Conservation (phyloP, 2,329 filamentous ascomycete species). For the Cytospora piceicola region DNA sequence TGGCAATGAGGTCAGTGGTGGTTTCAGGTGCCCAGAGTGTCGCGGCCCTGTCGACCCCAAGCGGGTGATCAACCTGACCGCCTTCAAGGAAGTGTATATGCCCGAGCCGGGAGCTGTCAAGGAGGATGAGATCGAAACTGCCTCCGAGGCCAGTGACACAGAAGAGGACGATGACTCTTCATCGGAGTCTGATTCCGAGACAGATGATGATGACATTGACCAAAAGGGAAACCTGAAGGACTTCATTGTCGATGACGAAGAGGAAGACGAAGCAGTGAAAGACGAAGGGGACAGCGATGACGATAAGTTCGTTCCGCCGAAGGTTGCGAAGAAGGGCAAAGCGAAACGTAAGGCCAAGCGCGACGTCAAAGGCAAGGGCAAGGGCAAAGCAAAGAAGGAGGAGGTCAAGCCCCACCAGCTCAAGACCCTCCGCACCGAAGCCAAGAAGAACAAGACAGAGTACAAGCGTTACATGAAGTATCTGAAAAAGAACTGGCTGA, state of each 20-base stretch:
- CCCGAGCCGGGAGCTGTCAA: conserved; percentile 48
- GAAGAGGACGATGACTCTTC: conserved; percentile 31
- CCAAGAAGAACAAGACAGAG: conserved; percentile 64
- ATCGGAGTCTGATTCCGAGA: conserved; percentile 38
- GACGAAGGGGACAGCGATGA: conserved; percentile 31
- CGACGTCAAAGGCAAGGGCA: conserved; percentile 45
- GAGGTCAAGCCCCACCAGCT: conserved; percentile 44
- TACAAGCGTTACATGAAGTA: conserved; percentile 72
- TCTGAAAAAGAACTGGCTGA: conserved; percentile 69
- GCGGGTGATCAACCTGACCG: conserved; percentile 72
- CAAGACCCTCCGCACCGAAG: conserved; percentile 64
- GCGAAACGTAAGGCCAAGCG: conserved; percentile 42
- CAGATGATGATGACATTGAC: conserved; percentile 42
- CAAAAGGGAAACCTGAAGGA: conserved; percentile 50
- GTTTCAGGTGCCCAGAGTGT: conserved; percentile 75
- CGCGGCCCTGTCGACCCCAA: conserved; percentile 67
- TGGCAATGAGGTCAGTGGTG: conserved; percentile 57
- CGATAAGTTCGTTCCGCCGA: conserved; percentile 32
- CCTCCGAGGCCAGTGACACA: conserved; percentile 21
- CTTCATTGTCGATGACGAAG: conserved; percentile 56
- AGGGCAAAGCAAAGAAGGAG: conserved; percentile 49
- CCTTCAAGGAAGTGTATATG: conserved; percentile 75
- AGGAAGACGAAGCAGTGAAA: conserved; percentile 34
- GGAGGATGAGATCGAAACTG: conserved; percentile 33
- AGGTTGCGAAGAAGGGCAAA: conserved; percentile 41